phyloP scores from a whole-genome alignment of 2,329 filamentous ascomycete genomes.

The Hirsutella rhossiliensis region DNA sequence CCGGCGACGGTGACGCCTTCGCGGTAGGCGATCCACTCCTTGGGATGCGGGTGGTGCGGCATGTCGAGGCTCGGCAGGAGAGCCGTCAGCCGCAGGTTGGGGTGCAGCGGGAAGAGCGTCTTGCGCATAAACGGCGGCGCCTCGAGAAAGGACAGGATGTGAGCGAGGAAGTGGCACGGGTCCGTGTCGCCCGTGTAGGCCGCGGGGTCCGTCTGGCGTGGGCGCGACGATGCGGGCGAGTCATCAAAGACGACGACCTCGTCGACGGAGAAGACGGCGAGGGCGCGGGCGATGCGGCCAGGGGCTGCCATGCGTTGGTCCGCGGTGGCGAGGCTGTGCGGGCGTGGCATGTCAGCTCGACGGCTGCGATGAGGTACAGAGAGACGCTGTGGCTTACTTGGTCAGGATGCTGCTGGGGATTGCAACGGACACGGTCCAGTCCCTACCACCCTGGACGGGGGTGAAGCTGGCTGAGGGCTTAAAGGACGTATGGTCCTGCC shows the following conservation, averaged over 20 bases:
- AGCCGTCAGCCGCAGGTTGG: constrained; percentile 63
- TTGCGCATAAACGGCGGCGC: constrained; percentile 73
- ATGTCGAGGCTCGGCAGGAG: constrained; percentile 69
- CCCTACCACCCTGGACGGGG: constrained; percentile 46
- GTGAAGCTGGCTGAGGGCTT: constrained; percentile 60
- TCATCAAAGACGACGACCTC: constrained; percentile 78
- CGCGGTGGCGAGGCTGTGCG: constrained; percentile 53
- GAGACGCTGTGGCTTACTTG: constrained; percentile 37
- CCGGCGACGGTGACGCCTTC: constrained; percentile 58
- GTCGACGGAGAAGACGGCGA: constrained; percentile 74
- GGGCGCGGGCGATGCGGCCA: constrained; percentile 66
- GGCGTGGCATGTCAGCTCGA: background rate
- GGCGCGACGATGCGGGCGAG: constrained; percentile 33
- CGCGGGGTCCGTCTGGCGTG: constrained; percentile 33
- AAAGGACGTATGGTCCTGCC: constrained; percentile 30
- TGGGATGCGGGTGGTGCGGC: constrained; percentile 66
- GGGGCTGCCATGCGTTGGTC: constrained; percentile 65
- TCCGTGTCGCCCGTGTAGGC: constrained; percentile 59
- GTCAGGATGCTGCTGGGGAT: constrained; percentile 67
- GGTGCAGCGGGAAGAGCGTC: constrained; percentile 63
- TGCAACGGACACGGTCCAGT: constrained; percentile 67
- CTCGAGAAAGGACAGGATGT: constrained; percentile 72
- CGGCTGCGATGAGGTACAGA: background rate
- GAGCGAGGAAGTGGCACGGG: constrained; percentile 68
- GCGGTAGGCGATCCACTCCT: constrained; percentile 69